Conservation (phyloP, 208 protist genomes). For the Crithidia sp. region DNA sequence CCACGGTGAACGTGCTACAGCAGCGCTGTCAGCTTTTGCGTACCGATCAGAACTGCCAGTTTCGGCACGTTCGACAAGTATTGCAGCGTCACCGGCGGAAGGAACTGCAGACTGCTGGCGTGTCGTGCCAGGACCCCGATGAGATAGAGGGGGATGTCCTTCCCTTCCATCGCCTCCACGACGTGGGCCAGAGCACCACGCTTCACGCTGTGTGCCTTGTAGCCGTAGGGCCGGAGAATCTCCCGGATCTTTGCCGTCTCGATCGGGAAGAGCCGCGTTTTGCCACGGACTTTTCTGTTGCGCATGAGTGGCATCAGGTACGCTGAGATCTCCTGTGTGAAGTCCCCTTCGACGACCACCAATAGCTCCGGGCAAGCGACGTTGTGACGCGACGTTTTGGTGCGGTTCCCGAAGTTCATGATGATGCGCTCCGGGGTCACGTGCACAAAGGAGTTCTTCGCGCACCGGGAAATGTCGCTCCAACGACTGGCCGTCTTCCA, state of each 20-base stretch:
- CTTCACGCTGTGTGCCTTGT: background rate
- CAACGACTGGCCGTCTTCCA: background rate
- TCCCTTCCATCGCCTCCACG: background rate
- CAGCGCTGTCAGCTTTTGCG: background rate
- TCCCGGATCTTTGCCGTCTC: background rate
- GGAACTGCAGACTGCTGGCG: background rate
- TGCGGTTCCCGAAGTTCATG: background rate
- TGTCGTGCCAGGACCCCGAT: background rate
- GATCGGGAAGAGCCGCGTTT: background rate
- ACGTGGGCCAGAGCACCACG: background rate
- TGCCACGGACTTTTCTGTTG: background rate
- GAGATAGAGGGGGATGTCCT: background rate
- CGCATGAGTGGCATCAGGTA: background rate
- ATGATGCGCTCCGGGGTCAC: background rate
- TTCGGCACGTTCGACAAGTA: background rate
- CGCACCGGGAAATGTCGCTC: background rate
- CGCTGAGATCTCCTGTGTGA: background rate
- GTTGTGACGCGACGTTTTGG: background rate
- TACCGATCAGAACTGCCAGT: background rate
- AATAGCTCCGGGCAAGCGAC: background rate
- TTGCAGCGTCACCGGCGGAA: background rate
- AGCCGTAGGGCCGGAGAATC: background rate
- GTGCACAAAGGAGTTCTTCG: background rate
- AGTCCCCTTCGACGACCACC: background rate
- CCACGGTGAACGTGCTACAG: background rate